Conservation (phyloP, 2,329 filamentous ascomycete species). For the Trichoderma atrobrunneum region DNA sequence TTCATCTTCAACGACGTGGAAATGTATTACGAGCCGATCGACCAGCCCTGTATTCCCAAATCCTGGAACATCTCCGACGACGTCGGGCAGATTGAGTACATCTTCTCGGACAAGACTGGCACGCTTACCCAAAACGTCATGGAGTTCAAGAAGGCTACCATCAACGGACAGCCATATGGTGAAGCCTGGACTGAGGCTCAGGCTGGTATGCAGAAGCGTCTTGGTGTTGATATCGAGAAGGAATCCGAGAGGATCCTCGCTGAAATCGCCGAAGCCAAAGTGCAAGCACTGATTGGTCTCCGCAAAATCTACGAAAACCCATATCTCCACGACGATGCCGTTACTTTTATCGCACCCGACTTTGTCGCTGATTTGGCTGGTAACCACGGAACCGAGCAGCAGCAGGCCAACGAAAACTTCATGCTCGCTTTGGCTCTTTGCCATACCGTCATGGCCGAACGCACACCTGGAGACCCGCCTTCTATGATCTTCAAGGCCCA, state of each 20-base stretch:
- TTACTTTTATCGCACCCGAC: conserved; percentile 90
- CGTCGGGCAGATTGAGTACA: conserved; percentile 96
- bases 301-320: conserved; percentile 82
- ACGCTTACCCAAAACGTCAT: conserved; percentile 96
- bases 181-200: conserved; percentile 98
- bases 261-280: conserved; percentile 76
- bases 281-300: conserved; percentile 68
- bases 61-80: conserved; percentile 99
- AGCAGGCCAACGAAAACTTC: conserved; percentile 76
- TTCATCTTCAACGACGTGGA: conserved; percentile 96
- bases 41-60: conserved; percentile 94
- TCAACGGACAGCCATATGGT: conserved; percentile 94
- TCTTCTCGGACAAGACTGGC: conserved; percentile 97
- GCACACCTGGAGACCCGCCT: conserved; percentile 82
- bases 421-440: conserved; percentile 96
- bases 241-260: conserved; percentile 69
- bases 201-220: conserved; percentile 89
- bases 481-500: conserved; percentile 95
- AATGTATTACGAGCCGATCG: conserved; percentile 96
- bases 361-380: conserved; percentile 82
- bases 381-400: conserved; percentile 72
- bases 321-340: conserved; percentile 81
- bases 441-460: conserved; percentile 92
- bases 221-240: conserved; percentile 81
- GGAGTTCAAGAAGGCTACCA: conserved; percentile 98